Evolutionary conservation across 2,329 filamentous ascomycete genomes (phyloP), one percentile per base, ranked within the genome.

Genomic region (Trichoderma sp.): DNA sequence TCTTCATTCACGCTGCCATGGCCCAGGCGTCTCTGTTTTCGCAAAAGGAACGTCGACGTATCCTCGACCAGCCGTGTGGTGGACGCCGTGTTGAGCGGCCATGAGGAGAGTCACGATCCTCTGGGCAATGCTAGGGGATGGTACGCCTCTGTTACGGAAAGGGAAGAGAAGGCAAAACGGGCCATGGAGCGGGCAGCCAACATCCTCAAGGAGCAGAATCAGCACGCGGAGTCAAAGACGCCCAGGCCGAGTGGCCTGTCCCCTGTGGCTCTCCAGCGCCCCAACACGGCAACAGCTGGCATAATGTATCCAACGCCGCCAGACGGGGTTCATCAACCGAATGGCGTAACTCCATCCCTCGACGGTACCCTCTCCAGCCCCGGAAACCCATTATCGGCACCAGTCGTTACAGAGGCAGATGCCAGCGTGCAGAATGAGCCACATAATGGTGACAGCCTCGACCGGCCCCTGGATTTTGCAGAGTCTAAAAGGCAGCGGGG

Each of bases 231-330:
- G 72, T 74, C 81, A 76, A 69, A 76, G 75, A 26, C 78, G 74
- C 65, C 78, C 74, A 75, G 69, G 59, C 70, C 81, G 26, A 84
- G 79, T 67, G 83, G 80, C 1, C 79, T 84, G 57, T 87, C 86
- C 7, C 83, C 85, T 7, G 69, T 83, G 21, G 77, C 79, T 17
- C 70, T 84, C 7, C 80, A 85, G 67, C 79, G 84, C 69, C 76
- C 82, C 44, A 83, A 80, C 68, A 81, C 78, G 7, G 73, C 78
- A 14, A 75, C 78, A 6, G 76, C 79, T 26, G 83, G 84, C 48
- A 82, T 84, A 2, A 86, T 91, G 76, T 91, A 92, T 72, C 89
- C 88, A 9, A 92, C 89, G 6, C 89, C 89, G 2, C 89, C 89
- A 12, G 89, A 91, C 72, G 88, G 82, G 15, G 77, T 88, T 19